phyloP scores from a whole-genome alignment of 805 yeast species.

The Komagataella ulmi region DNA sequence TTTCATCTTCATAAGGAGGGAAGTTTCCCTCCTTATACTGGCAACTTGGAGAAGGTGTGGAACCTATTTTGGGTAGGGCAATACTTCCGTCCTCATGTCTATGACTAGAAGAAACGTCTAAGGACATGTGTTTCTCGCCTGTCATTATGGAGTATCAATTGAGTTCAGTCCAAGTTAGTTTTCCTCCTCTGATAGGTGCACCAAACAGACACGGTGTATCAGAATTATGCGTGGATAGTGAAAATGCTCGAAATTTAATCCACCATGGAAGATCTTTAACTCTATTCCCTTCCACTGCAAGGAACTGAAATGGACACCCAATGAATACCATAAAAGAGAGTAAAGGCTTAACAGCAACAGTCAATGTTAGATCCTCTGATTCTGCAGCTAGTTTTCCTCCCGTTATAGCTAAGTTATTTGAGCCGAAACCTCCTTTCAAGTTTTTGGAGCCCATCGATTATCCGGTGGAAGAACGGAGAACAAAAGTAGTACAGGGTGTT shows the following conservation, averaged over 20 bases:
- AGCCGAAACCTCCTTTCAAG: slow-evolving; percentile 43
- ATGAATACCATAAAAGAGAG: not conserved
- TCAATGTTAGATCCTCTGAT: not conserved
- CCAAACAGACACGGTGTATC: not conserved
- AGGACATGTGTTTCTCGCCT: not conserved
- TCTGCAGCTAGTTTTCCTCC: slow-evolving; percentile 10
- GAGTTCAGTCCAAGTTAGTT: not conserved
- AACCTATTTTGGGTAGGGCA: not conserved
- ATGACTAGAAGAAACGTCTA: not conserved
- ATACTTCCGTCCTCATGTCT: not conserved
- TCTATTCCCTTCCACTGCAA: not conserved
- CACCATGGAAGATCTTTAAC: not conserved
- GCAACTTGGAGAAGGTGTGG: not conserved
- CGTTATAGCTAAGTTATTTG: slow-evolving; percentile 34
- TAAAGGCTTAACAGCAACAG: not conserved
- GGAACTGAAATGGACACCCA: not conserved
- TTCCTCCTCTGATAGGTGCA: not conserved
- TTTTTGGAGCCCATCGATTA: slow-evolving; percentile 35
- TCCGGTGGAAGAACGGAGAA: slow-evolving; percentile 31
- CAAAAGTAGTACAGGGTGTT: slow-evolving; percentile 33
- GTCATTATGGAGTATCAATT: not conserved
- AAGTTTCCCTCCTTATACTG: not conserved
- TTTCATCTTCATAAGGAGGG: not conserved
- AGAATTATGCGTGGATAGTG: not conserved
- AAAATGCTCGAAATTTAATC: not conserved